These are phyloP conservation scores for Rugonectria rugulosa DNA, from an alignment of 2,329 filamentous ascomycete species.

Conservation along the genomic window DNA sequence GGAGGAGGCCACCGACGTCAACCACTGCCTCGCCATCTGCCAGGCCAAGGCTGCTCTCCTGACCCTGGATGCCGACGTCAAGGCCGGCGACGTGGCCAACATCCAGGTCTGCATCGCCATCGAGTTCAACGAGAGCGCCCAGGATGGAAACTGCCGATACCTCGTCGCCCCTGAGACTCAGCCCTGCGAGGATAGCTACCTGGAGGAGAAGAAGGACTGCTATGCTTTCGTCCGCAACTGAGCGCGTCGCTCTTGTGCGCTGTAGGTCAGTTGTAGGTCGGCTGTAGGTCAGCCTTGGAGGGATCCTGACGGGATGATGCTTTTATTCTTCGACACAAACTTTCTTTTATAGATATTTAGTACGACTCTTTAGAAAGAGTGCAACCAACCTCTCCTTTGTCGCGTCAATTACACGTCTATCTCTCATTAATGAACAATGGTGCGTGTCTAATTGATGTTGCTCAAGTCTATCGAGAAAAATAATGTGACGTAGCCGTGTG, in stretches of 20 bases:
- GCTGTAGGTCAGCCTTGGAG: background rate
- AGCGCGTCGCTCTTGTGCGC: too few species aligned
- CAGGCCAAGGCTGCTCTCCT: slow-evolving; percentile 29
- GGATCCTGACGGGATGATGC: slow-evolving; percentile 2
- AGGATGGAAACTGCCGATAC: slow-evolving; percentile 36
- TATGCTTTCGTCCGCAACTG: slow-evolving; percentile 36
- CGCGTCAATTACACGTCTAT: too few species aligned
- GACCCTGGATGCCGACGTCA: slow-evolving; percentile 26
- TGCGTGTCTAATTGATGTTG: too few species aligned
- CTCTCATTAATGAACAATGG: too few species aligned
- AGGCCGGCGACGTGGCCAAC: slow-evolving; percentile 24
- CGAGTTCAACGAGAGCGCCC: slow-evolving; percentile 28
- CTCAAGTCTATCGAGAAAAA: too few species aligned
- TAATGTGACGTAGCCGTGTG: too few species aligned
- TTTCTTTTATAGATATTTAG: slow-evolving; percentile 6
- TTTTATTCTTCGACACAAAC: slow-evolving; percentile 20
- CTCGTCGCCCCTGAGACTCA: slow-evolving; percentile 32
- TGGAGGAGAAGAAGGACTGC: slow-evolving; percentile 29
- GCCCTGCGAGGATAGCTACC: slow-evolving; percentile 31
- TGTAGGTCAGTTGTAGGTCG: background rate
- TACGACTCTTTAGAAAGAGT: background rate
- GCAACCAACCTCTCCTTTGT: background rate
- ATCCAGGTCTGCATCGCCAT: slow-evolving; percentile 33
- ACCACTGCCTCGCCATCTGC: slow-evolving; percentile 37
- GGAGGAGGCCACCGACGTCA: slow-evolving; percentile 30